These are phyloP conservation scores for Geotrichum klebahnii DNA, from an alignment of 1,139 yeast genomes.

Conservation along the genomic window DNA sequence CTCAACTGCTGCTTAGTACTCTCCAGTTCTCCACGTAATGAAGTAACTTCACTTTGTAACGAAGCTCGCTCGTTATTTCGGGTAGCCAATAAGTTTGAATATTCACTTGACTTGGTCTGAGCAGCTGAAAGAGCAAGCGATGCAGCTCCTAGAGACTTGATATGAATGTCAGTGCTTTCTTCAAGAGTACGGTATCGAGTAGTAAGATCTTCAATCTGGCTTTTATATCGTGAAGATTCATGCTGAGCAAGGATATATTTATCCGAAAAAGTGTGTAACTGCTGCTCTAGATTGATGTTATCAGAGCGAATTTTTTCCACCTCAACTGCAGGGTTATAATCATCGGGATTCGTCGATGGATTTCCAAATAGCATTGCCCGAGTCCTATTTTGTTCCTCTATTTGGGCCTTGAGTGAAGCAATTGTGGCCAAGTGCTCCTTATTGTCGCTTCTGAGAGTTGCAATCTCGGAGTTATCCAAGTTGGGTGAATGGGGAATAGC, in stretches of 20 bases:
- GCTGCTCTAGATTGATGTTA: conserved; percentile 28
- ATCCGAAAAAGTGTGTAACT: conserved; percentile 31
- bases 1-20: conserved; percentile 27
- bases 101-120: conserved; percentile 28
- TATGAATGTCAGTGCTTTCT: conserved; percentile 31
- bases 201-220: conserved; percentile 26
- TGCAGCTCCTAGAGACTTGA: conserved; percentile 34
- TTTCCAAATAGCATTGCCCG: conserved; percentile 6
- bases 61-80: conserved; percentile 26
- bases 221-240: conserved; percentile 27
- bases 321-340: conserved; percentile 8
- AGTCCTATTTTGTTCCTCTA: background rate
- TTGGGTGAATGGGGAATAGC: too few species aligned
- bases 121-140: conserved; percentile 34
- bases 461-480: background rate
- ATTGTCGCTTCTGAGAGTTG: background rate
- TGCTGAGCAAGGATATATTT: conserved; percentile 29
- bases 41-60: conserved; percentile 26
- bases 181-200: conserved; percentile 28
- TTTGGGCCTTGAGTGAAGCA: background rate
- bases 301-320: conserved; percentile 18
- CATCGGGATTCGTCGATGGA: background rate
- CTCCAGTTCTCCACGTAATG: conserved; percentile 27
- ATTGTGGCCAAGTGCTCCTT: background rate
- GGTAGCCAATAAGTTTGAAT: conserved; percentile 27